phyloP scores from a whole-genome alignment of 345 rosid species.

The Diplotaxis tenuifolia region DNA sequence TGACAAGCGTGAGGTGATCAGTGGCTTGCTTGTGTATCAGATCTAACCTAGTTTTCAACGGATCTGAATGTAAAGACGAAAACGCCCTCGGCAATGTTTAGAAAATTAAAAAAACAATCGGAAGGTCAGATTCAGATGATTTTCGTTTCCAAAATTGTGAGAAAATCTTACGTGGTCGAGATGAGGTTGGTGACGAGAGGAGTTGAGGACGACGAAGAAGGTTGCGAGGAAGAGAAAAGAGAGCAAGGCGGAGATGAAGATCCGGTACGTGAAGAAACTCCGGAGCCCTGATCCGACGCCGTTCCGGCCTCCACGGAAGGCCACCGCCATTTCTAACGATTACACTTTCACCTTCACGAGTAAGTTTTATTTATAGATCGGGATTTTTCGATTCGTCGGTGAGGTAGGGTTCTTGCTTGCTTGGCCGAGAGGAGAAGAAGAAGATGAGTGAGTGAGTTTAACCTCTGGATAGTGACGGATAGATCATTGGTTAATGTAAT shows the following conservation, averaged over 20 bases:
- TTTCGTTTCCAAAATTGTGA: constrained; percentile 12
- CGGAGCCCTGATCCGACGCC: constrained; percentile 55
- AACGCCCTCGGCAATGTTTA: constrained; percentile 64
- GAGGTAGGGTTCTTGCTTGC: too few species aligned
- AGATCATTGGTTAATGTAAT: too few species aligned
- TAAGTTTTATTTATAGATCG: neutral
- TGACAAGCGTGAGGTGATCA: constrained; percentile 72
- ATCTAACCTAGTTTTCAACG: constrained; percentile 74
- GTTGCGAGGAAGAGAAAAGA: neutral
- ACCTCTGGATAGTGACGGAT: too few species aligned
- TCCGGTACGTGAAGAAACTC: constrained; percentile 66
- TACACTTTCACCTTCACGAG: neutral
- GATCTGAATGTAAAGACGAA: constrained; percentile 75
- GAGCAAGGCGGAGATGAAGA: constrained; percentile 79
- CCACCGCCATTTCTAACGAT: constrained; percentile 60
- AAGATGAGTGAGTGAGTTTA: too few species aligned
- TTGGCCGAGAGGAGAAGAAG: too few species aligned
- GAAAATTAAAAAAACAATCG: neutral
- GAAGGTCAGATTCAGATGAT: constrained; percentile 16
- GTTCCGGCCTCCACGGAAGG: constrained; percentile 68
- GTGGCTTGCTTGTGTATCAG: constrained; percentile 85
- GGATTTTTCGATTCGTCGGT: neutral
- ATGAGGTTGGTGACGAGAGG: constrained; percentile 42
- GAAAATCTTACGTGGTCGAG: constrained; percentile 48
- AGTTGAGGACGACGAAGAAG: constrained; percentile 68